Percentiles rank a stretch among this genome's conserved stretches.
These are phyloP conservation scores for Neonectria coccinea DNA, from an alignment of 2,329 filamentous ascomycete genomes.

Conservation along the genomic window DNA sequence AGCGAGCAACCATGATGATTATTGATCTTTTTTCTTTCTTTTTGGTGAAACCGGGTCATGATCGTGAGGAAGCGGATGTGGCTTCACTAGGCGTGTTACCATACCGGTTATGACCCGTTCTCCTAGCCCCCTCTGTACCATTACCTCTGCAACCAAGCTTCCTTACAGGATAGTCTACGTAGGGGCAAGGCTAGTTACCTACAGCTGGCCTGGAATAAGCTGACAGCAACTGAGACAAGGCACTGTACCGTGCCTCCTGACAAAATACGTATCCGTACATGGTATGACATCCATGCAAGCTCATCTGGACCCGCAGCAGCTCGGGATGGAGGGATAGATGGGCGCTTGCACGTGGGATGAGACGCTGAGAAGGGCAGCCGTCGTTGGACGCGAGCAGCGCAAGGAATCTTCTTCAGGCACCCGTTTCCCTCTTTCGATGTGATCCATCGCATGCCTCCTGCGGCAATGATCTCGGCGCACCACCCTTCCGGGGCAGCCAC, in stretches of 20 bases:
- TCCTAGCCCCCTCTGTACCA: neutral
- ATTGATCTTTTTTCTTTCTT: too few species aligned
- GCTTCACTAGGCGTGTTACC: neutral
- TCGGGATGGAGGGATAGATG: neutral
- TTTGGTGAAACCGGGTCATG: neutral
- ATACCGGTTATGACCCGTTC: neutral
- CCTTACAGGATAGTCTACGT: too few species aligned
- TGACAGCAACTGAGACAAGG: neutral
- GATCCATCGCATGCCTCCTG: neutral
- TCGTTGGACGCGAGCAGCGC: neutral
- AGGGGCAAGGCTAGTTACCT: too few species aligned
- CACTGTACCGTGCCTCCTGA: neutral
- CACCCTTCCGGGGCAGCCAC: neutral
- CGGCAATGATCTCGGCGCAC: neutral
- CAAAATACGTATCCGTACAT: neutral
- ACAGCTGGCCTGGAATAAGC: neutral
- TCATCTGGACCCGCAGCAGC: slow-evolving; percentile 1
- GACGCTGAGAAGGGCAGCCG: neutral
- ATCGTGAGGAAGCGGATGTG: neutral
- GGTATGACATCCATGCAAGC: slow-evolving; percentile 9
- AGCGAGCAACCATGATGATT: neutral
- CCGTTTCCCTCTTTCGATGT: neutral
- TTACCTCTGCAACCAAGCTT: neutral
- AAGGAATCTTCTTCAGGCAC: slow-evolving; percentile 17
- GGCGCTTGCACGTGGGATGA: neutral